Percentiles rank a stretch among this genome's conserved stretches.
These are phyloP conservation scores for Apophysomyces variabilis DNA, from an alignment of 371 early-diverging fungal species.

Conservation along the genomic window DNA sequence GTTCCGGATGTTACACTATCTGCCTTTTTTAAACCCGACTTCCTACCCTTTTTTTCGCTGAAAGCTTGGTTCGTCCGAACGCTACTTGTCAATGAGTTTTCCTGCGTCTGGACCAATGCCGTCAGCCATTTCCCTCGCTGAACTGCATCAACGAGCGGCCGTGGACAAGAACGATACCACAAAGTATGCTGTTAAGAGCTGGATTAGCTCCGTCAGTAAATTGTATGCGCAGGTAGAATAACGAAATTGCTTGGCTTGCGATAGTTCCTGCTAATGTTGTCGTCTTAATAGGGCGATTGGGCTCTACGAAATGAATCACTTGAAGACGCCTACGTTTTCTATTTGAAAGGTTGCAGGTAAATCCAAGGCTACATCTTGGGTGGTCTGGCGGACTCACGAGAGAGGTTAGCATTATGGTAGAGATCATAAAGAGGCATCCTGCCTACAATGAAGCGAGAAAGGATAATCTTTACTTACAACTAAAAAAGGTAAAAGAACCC, in stretches of 20 bases:
- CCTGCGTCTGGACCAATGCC: slow-evolving; percentile 3
- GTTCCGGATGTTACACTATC: not conserved
- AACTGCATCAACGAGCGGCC: slow-evolving; percentile 20
- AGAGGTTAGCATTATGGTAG: slow-evolving; percentile 54
- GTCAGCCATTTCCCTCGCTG: slow-evolving; percentile 8
- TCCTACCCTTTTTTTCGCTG: not conserved
- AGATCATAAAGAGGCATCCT: slow-evolving; percentile 53
- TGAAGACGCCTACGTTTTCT: slow-evolving; percentile 52
- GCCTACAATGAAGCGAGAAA: slow-evolving; percentile 40
- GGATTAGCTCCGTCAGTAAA: slow-evolving; percentile 17
- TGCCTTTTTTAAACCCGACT: not conserved
- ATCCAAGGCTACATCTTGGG: not conserved
- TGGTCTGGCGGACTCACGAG: not conserved
- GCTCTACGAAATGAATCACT: slow-evolving; percentile 36
- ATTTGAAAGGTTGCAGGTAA: slow-evolving; percentile 52
- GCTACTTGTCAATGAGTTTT: not conserved
- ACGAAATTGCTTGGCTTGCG: not conserved
- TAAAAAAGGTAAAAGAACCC: slow-evolving; percentile 48
- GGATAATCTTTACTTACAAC: slow-evolving; percentile 43
- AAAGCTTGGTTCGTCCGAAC: not conserved
- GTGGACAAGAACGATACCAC: slow-evolving; percentile 20
- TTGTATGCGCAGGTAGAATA: slow-evolving; percentile 23
- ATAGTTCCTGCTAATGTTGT: not conserved
- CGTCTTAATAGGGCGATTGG: slow-evolving; percentile 33
- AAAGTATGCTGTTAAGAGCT: slow-evolving; percentile 23